Conservation (phyloP, 495 filamentous ascomycete species). For the Parathielavia appendiculata region DNA sequence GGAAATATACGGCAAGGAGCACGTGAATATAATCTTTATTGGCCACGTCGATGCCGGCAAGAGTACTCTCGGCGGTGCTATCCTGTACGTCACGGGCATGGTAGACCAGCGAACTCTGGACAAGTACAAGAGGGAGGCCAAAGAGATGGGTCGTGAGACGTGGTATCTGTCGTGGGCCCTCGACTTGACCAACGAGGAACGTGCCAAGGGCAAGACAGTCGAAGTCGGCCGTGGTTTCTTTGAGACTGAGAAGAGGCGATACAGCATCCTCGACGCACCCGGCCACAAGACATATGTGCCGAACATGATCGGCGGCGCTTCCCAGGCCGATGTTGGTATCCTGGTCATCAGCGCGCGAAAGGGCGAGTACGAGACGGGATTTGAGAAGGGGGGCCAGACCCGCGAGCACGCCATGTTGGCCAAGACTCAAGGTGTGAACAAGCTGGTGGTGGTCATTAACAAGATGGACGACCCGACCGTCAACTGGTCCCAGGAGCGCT, state of each 20-base stretch:
- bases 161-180: slow-evolving; percentile 98
- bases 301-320: slow-evolving; percentile 91
- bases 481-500: slow-evolving; percentile 88
- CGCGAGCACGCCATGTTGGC: slow-evolving; percentile 95
- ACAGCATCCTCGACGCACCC: slow-evolving; percentile 93
- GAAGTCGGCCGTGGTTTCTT: slow-evolving; percentile 97
- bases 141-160: slow-evolving; percentile 90
- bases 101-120: slow-evolving; percentile 98
- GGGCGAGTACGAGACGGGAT: slow-evolving; percentile 99
- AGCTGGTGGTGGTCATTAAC: slow-evolving; percentile 89
- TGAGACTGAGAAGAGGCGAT: slow-evolving; percentile 81
- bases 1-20: slow-evolving; percentile 98
- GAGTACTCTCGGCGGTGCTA: slow-evolving; percentile 86
- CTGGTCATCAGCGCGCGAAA: slow-evolving; percentile 95
- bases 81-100: slow-evolving; percentile 93
- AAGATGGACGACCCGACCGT: slow-evolving; percentile 98
- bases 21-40: slow-evolving; percentile 97
- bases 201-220: slow-evolving; percentile 95
- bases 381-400: slow-evolving; percentile 97
- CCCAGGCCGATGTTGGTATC: slow-evolving; percentile 92
- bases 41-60: slow-evolving; percentile 98
- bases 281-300: slow-evolving; percentile 96
- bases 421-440: slow-evolving; percentile 96
- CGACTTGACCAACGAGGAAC: slow-evolving; percentile 93
- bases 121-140: slow-evolving; percentile 94